phyloP scores from a whole-genome alignment of 2,329 filamentous ascomycete genomes.

The Drechslerella stenobrocha region DNA sequence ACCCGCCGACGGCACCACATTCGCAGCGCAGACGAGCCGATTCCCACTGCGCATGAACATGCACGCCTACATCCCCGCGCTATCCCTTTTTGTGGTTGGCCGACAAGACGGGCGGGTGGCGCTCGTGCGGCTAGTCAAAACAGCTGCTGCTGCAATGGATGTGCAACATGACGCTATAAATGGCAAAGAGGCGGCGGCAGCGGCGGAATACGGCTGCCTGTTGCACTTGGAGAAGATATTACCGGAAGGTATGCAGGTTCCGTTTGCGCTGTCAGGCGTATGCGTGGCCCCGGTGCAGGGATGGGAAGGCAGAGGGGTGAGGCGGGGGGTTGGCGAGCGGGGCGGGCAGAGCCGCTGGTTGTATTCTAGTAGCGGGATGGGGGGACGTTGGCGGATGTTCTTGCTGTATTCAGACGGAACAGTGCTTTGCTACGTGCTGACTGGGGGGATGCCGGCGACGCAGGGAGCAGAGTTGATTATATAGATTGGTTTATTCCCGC shows the following conservation, averaged over 20 bases:
- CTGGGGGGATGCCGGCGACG: slow-evolving; percentile 59
- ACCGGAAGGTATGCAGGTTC: slow-evolving; percentile 14
- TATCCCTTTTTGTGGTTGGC: slow-evolving; percentile 69
- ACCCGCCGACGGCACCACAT: slow-evolving; percentile 33
- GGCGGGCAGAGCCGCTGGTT: slow-evolving; percentile 44
- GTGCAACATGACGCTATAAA: no score
- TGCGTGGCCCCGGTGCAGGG: slow-evolving; percentile 32
- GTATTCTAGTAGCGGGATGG: slow-evolving; percentile 49
- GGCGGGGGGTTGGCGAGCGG: slow-evolving; percentile 49
- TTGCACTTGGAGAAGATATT: slow-evolving; percentile 37
- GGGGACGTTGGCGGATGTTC: slow-evolving; percentile 67
- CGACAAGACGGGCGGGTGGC: slow-evolving; percentile 68
- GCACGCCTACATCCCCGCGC: slow-evolving; percentile 67
- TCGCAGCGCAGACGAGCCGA: slow-evolving; percentile 22
- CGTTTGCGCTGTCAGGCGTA: slow-evolving; percentile 24
- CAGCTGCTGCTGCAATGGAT: slow-evolving; percentile 24
- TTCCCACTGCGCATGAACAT: slow-evolving; percentile 61
- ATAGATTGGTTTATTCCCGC: slow-evolving; percentile 49
- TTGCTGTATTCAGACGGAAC: slow-evolving; percentile 72
- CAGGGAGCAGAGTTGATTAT: slow-evolving; percentile 31
- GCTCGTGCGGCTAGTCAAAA: slow-evolving; percentile 65
- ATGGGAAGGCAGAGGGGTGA: slow-evolving; percentile 21
- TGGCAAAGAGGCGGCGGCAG: background rate
- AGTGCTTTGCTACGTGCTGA: slow-evolving; percentile 68
- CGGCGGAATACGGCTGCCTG: slow-evolving; percentile 8